phyloP scores from a whole-genome alignment of 257 asterid genomes.

The Scutellaria minor region DNA sequence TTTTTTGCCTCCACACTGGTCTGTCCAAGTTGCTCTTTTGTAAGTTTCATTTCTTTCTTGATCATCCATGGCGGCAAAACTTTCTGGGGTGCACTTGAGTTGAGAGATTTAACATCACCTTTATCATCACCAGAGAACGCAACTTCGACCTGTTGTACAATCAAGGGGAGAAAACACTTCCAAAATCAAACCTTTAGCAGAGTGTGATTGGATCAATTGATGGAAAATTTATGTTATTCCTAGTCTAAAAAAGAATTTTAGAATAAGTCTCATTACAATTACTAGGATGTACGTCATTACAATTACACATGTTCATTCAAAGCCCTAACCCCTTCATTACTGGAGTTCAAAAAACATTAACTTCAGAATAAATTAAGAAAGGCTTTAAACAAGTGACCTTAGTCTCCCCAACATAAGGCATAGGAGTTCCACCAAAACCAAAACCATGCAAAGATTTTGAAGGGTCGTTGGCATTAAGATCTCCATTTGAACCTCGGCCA shows the following conservation, averaged over 20 bases:
- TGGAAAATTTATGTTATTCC: not conserved
- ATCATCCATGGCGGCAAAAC: constrained; percentile 99
- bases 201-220: not conserved
- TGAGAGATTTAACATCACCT: constrained; percentile 63
- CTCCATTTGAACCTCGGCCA: constrained; percentile 73
- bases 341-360: not conserved
- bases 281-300: not conserved
- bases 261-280: not conserved
- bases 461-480: constrained; percentile 56
- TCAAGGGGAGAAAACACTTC: constrained; percentile 1
- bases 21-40: constrained; percentile 93
- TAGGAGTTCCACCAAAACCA: constrained; percentile 80
- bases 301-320: not conserved
- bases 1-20: constrained; percentile 54
- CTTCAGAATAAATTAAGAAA: constrained; percentile 19
- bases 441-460: constrained; percentile 61
- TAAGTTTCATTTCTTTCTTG: constrained; percentile 84
- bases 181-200: constrained; percentile 13
- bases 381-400: constrained; percentile 53
- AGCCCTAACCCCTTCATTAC: not conserved
- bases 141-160: constrained; percentile 78
- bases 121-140: constrained; percentile 87
- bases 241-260: not conserved
- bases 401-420: constrained; percentile 93
- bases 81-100: constrained; percentile 60